Conservation (phyloP, 2,329 filamentous ascomycete genomes). For the Epichloe glyceriae region DNA sequence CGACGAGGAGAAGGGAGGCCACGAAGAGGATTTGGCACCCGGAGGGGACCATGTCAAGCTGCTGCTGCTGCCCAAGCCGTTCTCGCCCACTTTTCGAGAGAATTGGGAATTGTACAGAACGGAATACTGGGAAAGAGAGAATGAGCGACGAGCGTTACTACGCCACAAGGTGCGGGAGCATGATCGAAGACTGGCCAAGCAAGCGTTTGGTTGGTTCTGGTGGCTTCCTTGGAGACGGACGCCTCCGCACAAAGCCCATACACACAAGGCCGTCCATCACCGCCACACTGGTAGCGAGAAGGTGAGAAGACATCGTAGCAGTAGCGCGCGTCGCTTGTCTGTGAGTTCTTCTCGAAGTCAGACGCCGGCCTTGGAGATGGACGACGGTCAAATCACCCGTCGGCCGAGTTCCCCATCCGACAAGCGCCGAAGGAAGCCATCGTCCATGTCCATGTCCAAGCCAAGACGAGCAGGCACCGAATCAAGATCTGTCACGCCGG, state of each 20-base stretch:
- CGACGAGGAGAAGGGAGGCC: constrained; percentile 51
- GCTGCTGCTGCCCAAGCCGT: constrained; percentile 82
- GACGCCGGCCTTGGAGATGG: constrained; percentile 34
- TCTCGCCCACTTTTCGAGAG: constrained; percentile 85
- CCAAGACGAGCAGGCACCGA: constrained; percentile 32
- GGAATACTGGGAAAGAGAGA: constrained; percentile 96
- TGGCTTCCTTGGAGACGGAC: constrained; percentile 59
- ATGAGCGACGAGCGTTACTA: constrained; percentile 68
- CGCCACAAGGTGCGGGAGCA: constrained; percentile 55
- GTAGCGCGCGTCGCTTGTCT: constrained; percentile 39
- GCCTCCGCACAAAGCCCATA: constrained; percentile 18
- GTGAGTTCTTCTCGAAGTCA: constrained; percentile 37
- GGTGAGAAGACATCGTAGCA: constrained; percentile 37
- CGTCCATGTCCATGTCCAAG: constrained; percentile 25
- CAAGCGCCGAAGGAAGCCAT: constrained; percentile 36
- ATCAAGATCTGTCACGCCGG: constrained; percentile 40
- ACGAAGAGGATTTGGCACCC: constrained; percentile 81
- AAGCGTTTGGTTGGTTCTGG: constrained; percentile 67
- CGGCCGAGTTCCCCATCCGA: constrained; percentile 37
- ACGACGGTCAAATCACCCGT: constrained; percentile 27
- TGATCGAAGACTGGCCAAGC: constrained; percentile 53
- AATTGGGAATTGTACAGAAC: constrained; percentile 93
- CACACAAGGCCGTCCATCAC: constrained; percentile 22
- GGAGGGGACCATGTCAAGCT: constrained; percentile 90
- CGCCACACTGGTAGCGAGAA: constrained; percentile 30